A percentile compares a stretch with the other conserved stretches of the same genome.
Evolutionary conservation across 2,329 filamentous ascomycete species (phyloP).

Genomic region (Cercospora beticola): DNA sequence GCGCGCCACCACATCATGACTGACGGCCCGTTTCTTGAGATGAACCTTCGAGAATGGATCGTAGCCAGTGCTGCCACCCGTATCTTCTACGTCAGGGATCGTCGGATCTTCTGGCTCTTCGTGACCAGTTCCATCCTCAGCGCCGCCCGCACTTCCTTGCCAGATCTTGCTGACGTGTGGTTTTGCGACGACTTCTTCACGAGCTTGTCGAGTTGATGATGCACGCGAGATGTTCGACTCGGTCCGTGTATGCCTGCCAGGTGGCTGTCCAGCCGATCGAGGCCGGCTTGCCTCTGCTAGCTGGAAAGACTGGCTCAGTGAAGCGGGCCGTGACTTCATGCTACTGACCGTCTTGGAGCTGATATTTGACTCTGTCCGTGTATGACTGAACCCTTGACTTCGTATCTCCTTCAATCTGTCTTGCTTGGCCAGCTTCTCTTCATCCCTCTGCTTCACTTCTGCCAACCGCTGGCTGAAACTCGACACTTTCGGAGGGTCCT

Average conservation of each 20-base stretch:
- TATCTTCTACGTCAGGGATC: constrained; percentile 18
- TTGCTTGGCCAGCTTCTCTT: constrained; percentile 46
- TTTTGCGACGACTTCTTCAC: background rate
- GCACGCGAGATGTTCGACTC: constrained; percentile 13
- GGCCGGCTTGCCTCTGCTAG: background rate
- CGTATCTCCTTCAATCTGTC: constrained; percentile 45
- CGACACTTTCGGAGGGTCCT: constrained; percentile 34
- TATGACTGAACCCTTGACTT: constrained; percentile 37
- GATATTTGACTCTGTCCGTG: constrained; percentile 6
- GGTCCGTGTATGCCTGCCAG: background rate
- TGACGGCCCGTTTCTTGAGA: constrained; percentile 77
- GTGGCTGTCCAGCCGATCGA: background rate
- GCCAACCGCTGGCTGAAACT: constrained; percentile 85
- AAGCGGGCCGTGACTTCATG: constrained; percentile 16
- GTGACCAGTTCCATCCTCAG: constrained; percentile 22
- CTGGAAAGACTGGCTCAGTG: constrained; percentile 15
- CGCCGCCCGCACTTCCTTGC: constrained; percentile 9
- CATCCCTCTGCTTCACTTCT: constrained; percentile 55
- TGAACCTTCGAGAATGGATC: constrained; percentile 86
- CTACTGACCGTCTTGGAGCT: constrained; percentile 6
- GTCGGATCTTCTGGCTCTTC: constrained; percentile 23
- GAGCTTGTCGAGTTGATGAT: constrained; percentile 18
- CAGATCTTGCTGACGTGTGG: constrained; percentile 14
- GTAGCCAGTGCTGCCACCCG: constrained; percentile 55
- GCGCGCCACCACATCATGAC: constrained; percentile 75